These are phyloP conservation scores for Gelatoporia subvermispora DNA, from an alignment of 768 basidiomycete genomes.

Conservation along the genomic window DNA sequence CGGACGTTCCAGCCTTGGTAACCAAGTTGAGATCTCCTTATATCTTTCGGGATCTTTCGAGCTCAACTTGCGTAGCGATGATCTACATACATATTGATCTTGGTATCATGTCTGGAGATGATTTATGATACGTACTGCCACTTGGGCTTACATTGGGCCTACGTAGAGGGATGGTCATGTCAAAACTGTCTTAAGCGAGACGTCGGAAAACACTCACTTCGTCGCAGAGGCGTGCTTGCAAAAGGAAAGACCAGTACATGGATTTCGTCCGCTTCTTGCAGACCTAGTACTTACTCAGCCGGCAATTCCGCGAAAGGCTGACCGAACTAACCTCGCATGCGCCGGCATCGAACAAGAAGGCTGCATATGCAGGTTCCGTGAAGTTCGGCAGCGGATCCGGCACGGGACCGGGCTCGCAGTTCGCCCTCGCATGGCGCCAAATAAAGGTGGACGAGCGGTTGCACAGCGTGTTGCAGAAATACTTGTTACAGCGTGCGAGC, in stretches of 20 bases:
- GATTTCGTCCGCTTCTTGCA: conserved; percentile 34
- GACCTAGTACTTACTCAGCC: conserved; percentile 18
- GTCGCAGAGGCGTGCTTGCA: conserved; percentile 43
- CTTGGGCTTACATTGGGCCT: neutral
- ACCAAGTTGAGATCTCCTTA: conserved; percentile 10
- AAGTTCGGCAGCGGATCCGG: conserved; percentile 40
- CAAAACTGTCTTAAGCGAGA: no score
- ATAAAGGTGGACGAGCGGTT: conserved; percentile 45
- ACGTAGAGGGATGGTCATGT: neutral
- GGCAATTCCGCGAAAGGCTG: neutral
- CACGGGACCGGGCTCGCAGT: conserved; percentile 29
- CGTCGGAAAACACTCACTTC: conserved; percentile 21
- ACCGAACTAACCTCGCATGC: conserved; percentile 43
- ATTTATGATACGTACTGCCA: neutral
- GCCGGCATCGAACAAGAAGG: conserved; percentile 57
- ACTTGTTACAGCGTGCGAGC: conserved; percentile 53
- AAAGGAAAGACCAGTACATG: conserved; percentile 44
- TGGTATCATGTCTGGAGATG: neutral
- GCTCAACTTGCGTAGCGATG: neutral
- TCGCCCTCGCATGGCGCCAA: conserved; percentile 50
- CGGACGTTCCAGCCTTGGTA: conserved; percentile 7
- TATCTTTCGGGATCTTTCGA: conserved; percentile 1
- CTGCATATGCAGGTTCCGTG: conserved; percentile 58
- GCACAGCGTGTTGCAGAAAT: conserved; percentile 45
- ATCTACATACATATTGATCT: neutral